A percentile compares a stretch with the other conserved stretches of the same genome.
phyloP scores from a whole-genome alignment of 306 rosid genomes.

The Cicer bijugum region DNA sequence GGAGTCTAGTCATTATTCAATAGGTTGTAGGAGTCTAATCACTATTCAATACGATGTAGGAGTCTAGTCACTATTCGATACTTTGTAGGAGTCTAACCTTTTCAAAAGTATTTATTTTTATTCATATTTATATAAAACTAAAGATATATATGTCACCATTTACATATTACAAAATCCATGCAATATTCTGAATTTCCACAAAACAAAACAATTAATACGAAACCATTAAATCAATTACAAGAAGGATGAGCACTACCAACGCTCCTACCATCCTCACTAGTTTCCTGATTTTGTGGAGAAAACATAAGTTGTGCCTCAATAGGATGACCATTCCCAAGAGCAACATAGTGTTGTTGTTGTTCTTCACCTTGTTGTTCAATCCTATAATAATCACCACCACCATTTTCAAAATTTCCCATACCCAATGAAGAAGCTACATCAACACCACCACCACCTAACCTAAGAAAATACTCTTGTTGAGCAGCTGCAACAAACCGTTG shows the following conservation, averaged over 20 bases:
- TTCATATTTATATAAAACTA: background rate
- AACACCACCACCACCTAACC: slow-evolving; percentile 38
- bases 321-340: background rate
- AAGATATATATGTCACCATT: background rate
- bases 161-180: background rate
- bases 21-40: too few species aligned
- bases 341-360: background rate
- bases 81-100: too few species aligned
- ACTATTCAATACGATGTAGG: too few species aligned
- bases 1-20: too few species aligned
- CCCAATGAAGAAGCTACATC: slow-evolving; percentile 55
- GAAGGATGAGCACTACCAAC: slow-evolving; percentile 13
- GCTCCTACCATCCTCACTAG: slow-evolving; percentile 9
- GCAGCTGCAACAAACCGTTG: slow-evolving; percentile 55
- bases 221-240: background rate
- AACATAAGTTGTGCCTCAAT: background rate
- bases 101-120: background rate
- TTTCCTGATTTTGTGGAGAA: slow-evolving; percentile 20
- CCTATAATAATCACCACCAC: slow-evolving; percentile 31
- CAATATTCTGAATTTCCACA: background rate
- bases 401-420: slow-evolving; percentile 52
- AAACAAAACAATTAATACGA: background rate
- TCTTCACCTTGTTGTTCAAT: slow-evolving; percentile 45
- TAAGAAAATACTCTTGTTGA: slow-evolving; percentile 49
- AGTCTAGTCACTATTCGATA: too few species aligned